Percentiles rank a stretch among this genome's conserved stretches.
Evolutionary conservation across 352 stramenopile genomes (phyloP).

Genomic region (Phytophthora multivora): DNA sequence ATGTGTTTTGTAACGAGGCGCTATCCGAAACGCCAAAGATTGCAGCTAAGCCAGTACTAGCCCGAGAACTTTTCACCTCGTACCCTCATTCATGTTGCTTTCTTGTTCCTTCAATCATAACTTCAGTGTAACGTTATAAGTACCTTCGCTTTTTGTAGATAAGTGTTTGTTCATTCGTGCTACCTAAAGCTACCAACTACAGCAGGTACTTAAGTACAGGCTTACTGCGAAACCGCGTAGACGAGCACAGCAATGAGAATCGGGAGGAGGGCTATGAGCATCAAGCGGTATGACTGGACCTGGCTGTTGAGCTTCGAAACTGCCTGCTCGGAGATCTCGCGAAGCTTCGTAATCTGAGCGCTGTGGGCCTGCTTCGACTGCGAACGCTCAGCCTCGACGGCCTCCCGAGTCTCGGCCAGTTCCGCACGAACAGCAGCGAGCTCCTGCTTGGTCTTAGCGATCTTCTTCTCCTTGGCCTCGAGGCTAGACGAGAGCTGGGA

Average conservation of each 20-base stretch:
- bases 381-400: conserved; percentile 27
- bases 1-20: too few relatives aligned
- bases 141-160: background rate
- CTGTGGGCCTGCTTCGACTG: conserved; percentile 43
- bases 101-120: too few relatives aligned
- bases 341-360: conserved; percentile 46
- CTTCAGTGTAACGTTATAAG: too few relatives aligned
- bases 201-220: background rate
- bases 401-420: conserved; percentile 28
- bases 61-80: too few relatives aligned
- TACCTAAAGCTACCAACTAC: conserved; percentile 4
- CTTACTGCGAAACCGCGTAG: conserved; percentile 59
- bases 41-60: too few relatives aligned
- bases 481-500: conserved; percentile 58
- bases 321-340: conserved; percentile 38
- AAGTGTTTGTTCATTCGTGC: conserved; percentile 6
- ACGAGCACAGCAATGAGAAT: conserved; percentile 55
- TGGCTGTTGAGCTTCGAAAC: conserved; percentile 38
- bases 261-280: conserved; percentile 58
- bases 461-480: conserved; percentile 76
- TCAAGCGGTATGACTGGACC: conserved; percentile 62
- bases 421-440: conserved; percentile 55
- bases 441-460: conserved; percentile 64
- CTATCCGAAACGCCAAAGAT: too few relatives aligned
- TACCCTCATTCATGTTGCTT: too few relatives aligned